Evolutionary conservation across 305 asterid genomes (phyloP), one percentile per base, ranked within the genome.

Genomic region (Solanum aculeatissimum): DNA sequence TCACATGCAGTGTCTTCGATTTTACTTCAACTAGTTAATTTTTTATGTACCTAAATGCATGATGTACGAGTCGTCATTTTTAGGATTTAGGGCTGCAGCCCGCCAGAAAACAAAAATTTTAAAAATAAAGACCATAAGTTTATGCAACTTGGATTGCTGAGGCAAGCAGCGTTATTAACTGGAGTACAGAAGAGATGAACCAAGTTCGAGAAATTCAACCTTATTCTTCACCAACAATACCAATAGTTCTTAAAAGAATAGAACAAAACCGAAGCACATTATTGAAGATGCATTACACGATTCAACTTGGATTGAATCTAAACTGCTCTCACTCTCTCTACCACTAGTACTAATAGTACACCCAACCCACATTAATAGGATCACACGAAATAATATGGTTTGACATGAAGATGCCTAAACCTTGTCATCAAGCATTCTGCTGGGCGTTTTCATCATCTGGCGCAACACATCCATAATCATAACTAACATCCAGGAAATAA

Each of bases 401-500:
- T 60, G 32, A 21, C 32, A 4, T 11, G 9, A 21, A 10, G 32
- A 58, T 4, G 19, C 38, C 38, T 62, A 62, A 62, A 62, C 51
- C 66, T 23, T 0, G 32, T 60, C 9, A 16, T 60, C 66, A 60
- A 23, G 66, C 42, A 45, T 14, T 45, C 58, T 72, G 58, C 21
- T 15, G 42, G 12, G 2, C 6, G 45, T 35, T 47, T 9, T 55
- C 57, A 15, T 55, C 89, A 2, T 49, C 29, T n/a, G 78, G 79
- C 12, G 75, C 54, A 27, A 42, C 84, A 68, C 54, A 43, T 15
- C 83, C 79, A 43, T 57, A 86, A 51, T 84, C 94, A 58, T 88
- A 84, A 13, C 87, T 82, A 19, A 91, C 84, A 58, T 94, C 99
- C 35, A 95, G 87, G 51, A 92, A 97, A 86, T 94, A 93, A 2